Conservation (phyloP, 2,329 filamentous ascomycete species). For the Aureobasidium uvarum region DNA sequence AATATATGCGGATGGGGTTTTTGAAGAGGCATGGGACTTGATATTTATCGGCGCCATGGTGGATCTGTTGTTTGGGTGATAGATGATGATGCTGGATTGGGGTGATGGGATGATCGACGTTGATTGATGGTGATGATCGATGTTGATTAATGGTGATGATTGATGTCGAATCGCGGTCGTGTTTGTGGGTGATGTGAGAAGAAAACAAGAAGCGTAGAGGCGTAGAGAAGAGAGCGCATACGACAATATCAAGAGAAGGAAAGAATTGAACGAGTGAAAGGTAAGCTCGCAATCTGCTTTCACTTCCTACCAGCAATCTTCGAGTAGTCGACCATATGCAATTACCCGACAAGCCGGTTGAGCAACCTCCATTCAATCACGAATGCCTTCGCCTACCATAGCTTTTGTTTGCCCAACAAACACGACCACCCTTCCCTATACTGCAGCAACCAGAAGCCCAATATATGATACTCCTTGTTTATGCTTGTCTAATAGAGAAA, state of each 20-base stretch:
- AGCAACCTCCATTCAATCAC: too few species aligned
- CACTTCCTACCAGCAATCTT: not conserved
- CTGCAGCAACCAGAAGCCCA: not conserved
- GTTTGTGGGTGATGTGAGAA: not conserved
- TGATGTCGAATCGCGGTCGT: not conserved
- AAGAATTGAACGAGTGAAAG: not conserved
- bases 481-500: not conserved
- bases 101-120: too few species aligned
- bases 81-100: too few species aligned
- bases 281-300: not conserved
- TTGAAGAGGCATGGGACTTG: too few species aligned
- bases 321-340: not conserved
- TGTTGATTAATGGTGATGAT: too few species aligned
- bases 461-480: not conserved
- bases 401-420: not conserved
- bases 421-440: not conserved
- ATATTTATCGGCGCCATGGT: too few species aligned
- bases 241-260: not conserved
- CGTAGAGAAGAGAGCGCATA: not conserved
- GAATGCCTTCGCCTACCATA: not conserved
- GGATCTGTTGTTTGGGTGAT: too few species aligned
- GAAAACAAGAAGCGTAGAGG: too few species aligned
- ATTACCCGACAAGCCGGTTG: not conserved
- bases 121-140: too few species aligned
- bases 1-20: too few species aligned